Evolutionary conservation across 148 eudicot species (phyloP).

Genomic region (Nepenthes mirabilis): DNA sequence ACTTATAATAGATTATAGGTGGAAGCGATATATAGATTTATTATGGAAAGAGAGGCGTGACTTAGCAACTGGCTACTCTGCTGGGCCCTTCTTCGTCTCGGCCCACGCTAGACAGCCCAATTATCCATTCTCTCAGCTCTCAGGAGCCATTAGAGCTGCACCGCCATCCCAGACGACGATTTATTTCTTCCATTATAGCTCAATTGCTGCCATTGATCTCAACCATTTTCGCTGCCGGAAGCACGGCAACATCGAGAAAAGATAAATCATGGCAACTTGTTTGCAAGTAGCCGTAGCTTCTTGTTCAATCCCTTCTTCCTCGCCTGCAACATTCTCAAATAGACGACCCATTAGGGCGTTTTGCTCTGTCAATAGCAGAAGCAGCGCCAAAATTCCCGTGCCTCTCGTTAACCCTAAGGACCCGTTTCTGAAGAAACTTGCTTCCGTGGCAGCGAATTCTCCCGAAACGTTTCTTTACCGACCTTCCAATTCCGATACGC

Average conservation of each 20-base stretch:
- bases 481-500: conserved; percentile 29
- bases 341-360: conserved; percentile 13
- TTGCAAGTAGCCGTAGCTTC: conserved; percentile 44
- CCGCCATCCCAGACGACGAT: too few species aligned
- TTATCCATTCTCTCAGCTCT: background rate
- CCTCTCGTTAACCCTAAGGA: conserved; percentile 80
- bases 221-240: background rate
- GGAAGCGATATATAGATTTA: too few species aligned
- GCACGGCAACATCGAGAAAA: background rate
- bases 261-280: conserved; percentile 23
- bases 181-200: too few species aligned
- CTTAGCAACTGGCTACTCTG: too few species aligned
- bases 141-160: background rate
- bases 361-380: conserved; percentile 13
- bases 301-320: conserved; percentile 28
- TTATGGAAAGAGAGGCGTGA: too few species aligned
- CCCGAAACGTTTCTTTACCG: conserved; percentile 52
- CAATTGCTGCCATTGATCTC: too few species aligned
- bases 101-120: too few species aligned
- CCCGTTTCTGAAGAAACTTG: conserved; percentile 54
- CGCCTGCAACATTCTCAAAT: conserved; percentile 15
- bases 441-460: conserved; percentile 41
- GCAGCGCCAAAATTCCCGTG: conserved; percentile 34
- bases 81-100: too few species aligned
- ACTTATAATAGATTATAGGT: too few species aligned